Evolutionary conservation across 2,329 filamentous ascomycete species (phyloP), one percentile per base, ranked within the genome.

Genomic region (Monosporascus sp.): DNA sequence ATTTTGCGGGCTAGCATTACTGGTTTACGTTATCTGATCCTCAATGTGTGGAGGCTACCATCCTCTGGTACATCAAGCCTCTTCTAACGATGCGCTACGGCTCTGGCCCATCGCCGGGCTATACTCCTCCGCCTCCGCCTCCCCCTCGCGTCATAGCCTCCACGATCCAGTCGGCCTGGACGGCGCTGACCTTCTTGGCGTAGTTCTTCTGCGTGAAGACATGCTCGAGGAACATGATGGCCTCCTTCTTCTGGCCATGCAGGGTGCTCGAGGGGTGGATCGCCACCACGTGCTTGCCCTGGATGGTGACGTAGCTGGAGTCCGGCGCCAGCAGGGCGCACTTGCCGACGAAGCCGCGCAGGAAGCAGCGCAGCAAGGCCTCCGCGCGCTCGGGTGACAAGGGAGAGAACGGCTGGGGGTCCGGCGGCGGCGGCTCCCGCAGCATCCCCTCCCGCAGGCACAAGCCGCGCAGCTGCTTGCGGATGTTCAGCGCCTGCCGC

Each of bases 141-240:
- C 42, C 42, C 2, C 42, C 24, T 9, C 22, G 14, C 9, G 42
- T 58, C 54, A 66, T 57, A 1, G 74, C 75, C 57, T 82, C 77
- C 0, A 74, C 67, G 17, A 86, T 80, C 83, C 83, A 86, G 25
- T 75, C 70, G 0, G 78, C 79, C 54, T 83, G 79, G 17, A 86
- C 76, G 1, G 76, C 77, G 66, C 81, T 85, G 54, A 86, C 83
- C 65, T 83, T 85, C 65, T 85, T 85, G 0, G 80, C 83, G 54
- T 86, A 86, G 60, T 81, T 86, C 69, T 84, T 85, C 51, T 78
- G 78, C 1, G 84, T 87, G 60, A 80, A 86, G 0, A 86, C 82
- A 57, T 86, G 80, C 57, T 87, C 83, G 9, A 86, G 65, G 56
- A 85, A 87, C 82, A 87, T 83, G 63, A 87, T 84, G 4, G 82